A percentile compares a stretch with the other conserved stretches of the same genome.
Evolutionary conservation across 257 asterid species (phyloP).

Genomic region (Solanum ossicruentum): DNA sequence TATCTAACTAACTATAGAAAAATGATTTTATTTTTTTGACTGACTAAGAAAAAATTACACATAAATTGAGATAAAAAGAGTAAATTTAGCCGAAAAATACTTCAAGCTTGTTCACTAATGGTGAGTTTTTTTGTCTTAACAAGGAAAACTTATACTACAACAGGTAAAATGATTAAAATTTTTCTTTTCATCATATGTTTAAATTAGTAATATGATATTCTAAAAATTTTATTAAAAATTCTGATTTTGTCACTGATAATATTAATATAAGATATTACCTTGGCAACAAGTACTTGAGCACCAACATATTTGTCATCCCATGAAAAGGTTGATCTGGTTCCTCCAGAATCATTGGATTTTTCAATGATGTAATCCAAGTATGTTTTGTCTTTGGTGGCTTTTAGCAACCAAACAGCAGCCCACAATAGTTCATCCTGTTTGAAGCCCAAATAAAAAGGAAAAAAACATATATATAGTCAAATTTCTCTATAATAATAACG

Average conservation of each 20-base stretch:
- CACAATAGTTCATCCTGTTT: slow-evolving; percentile 52
- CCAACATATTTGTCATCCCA: slow-evolving; percentile 66
- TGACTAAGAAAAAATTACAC: too few species aligned
- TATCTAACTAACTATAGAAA: too few species aligned
- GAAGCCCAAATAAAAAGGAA: background rate
- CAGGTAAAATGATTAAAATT: background rate
- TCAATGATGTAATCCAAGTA: slow-evolving; percentile 12
- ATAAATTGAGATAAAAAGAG: too few species aligned
- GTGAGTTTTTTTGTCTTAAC: too few species aligned
- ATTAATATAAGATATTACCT: slow-evolving; percentile 10
- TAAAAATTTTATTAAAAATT: background rate
- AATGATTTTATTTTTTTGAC: too few species aligned
- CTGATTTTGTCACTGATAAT: rapidly evolving
- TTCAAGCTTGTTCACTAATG: too few species aligned
- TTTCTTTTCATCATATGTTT: too few species aligned
- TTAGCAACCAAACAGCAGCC: slow-evolving; percentile 57
- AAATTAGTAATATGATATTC: background rate
- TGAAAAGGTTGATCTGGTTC: slow-evolving; percentile 31
- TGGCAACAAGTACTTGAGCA: slow-evolving; percentile 31
- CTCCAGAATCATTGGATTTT: slow-evolving; percentile 17
- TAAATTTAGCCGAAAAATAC: too few species aligned
- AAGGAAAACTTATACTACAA: too few species aligned
- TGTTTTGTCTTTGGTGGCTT: slow-evolving; percentile 22
- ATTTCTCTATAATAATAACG: background rate
- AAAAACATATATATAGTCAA: background rate